Base-by-base conservation (phyloP, 2,329 filamentous ascomycete genomes). In the Sarocladiaceae sp. region DNA sequence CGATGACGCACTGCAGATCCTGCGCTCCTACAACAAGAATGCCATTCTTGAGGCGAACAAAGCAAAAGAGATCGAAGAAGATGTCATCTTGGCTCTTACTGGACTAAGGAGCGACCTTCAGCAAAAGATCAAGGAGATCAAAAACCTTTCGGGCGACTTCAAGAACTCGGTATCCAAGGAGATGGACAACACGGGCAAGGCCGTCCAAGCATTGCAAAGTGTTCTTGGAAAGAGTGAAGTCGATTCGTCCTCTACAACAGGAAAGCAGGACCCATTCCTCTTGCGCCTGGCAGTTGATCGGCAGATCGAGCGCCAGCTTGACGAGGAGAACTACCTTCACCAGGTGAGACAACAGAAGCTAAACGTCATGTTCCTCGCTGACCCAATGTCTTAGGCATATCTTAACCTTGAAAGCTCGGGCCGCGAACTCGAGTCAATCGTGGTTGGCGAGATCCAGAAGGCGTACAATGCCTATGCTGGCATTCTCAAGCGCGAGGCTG, bases 71-170 rank as follows among this genome's bases (percentile, higher is more conserved):
- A 90, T 96, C 46, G 88, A 97, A 60, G 82, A 83, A 49, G 91
- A 97, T 58, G 89, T 98, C 37, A 88, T 97, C 51, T 73, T 87
- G 42, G 89, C 91, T 43, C 72, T 98, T 45, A 88, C 83, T 2
- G 89, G 89, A 1, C 70, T 98, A 44, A 74, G 93, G 47, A 90
- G 82, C 57, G 93, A 98, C 62, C 72, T 98, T 15, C 85, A 85
- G 49, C 88, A 94, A 62, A 98, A 98, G 70, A 95, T 95, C 64
- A 98, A 97, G 65, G 93, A 98, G 66, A 98, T 98, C 69, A 95
- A 95, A 68, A 84, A 82, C 53, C 71, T 98, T 13, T 86, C 88
- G 5, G 86, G 89, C 13, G 93, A 98, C 63, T 98, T 98, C 68
- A 95, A 95, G 67, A 98, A 95, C 60, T 86, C 84, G 0, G 89